Percentiles rank a stretch among this genome's conserved stretches.
Conservation (phyloP, 371 early-diverging fungal genomes). For the Lichtheimia ramosa region DNA sequence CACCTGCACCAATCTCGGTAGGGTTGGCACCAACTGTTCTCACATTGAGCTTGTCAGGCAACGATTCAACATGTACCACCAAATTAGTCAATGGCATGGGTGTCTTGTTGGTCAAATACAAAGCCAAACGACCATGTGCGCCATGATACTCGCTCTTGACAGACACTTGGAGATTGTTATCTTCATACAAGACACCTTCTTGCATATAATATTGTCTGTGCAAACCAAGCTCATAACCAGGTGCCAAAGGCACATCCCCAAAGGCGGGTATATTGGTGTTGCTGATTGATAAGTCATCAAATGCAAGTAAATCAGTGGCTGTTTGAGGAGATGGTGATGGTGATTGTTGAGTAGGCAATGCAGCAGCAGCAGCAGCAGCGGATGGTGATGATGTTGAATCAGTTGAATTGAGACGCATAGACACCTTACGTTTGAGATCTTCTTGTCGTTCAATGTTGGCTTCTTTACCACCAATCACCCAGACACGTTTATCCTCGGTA, state of each 20-base stretch:
- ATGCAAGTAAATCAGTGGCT: slow-evolving; percentile 29
- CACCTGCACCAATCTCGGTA: slow-evolving; percentile 31
- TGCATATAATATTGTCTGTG: slow-evolving; percentile 59
- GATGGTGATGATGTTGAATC: slow-evolving; percentile 11
- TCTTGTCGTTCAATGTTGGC: slow-evolving; percentile 64
- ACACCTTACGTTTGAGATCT: slow-evolving; percentile 45
- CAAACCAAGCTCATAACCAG: slow-evolving; percentile 60
- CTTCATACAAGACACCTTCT: slow-evolving; percentile 92
- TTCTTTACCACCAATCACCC: slow-evolving; percentile 92
- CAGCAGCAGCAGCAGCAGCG: background rate
- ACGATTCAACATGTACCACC: slow-evolving; percentile 20
- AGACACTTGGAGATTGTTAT: slow-evolving; percentile 82
- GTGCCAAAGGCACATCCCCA: slow-evolving; percentile 38
- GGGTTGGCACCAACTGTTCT: background rate
- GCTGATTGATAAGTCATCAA: slow-evolving; percentile 31
- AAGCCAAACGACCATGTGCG: slow-evolving; percentile 80
- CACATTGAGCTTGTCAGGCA: slow-evolving; percentile 7
- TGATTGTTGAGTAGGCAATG: background rate
- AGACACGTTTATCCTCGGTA: slow-evolving; percentile 94
- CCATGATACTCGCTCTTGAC: slow-evolving; percentile 88
- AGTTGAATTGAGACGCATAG: slow-evolving; percentile 34
- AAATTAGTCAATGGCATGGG: slow-evolving; percentile 21
- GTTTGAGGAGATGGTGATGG: slow-evolving; percentile 1
- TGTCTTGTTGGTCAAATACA: slow-evolving; percentile 89
- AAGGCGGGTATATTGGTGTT: slow-evolving; percentile 13